A percentile compares a stretch with the other conserved stretches of the same genome.
Evolutionary conservation across 2,329 filamentous ascomycete genomes (phyloP).

Genomic region (Atkinsonella texensis): DNA sequence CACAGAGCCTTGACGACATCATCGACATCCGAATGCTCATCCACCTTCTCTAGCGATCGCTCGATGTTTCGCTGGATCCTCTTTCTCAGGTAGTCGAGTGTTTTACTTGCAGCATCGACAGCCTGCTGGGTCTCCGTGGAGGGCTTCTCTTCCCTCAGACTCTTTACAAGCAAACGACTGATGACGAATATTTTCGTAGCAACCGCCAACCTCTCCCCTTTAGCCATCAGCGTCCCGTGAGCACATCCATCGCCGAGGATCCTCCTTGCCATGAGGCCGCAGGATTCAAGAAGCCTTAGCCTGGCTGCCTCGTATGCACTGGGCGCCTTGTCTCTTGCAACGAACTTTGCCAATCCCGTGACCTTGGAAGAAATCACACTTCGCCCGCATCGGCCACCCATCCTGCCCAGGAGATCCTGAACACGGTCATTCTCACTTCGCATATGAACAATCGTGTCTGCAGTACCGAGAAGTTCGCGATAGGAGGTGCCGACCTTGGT

Average conservation of each 20-base stretch:
- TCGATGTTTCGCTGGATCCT: slow-evolving; percentile 58
- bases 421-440: slow-evolving; percentile 63
- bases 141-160: slow-evolving; percentile 42
- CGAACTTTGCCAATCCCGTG: slow-evolving; percentile 39
- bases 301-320: slow-evolving; percentile 26
- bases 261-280: slow-evolving; percentile 35
- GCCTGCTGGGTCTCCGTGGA: slow-evolving; percentile 22
- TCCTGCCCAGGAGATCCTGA: slow-evolving; percentile 56
- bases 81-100: slow-evolving; percentile 47
- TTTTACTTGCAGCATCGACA: slow-evolving; percentile 52
- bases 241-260: slow-evolving; percentile 31
- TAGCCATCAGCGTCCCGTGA: slow-evolving; percentile 18
- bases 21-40: slow-evolving; percentile 34
- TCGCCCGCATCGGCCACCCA: slow-evolving; percentile 69
- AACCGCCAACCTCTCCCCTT: slow-evolving; percentile 40
- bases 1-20: slow-evolving; percentile 62
- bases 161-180: slow-evolving; percentile 62
- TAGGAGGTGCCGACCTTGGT: slow-evolving; percentile 59
- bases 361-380: slow-evolving; percentile 55
- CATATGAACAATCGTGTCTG: slow-evolving; percentile 90
- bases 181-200: slow-evolving; percentile 65
- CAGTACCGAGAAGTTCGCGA: slow-evolving; percentile 80
- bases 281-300: slow-evolving; percentile 38
- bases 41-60: slow-evolving; percentile 52
- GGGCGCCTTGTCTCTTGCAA: slow-evolving; percentile 15